Evolutionary conservation across 768 basidiomycete genomes (phyloP), one percentile per base, ranked within the genome.

Genomic region (Cubamyces lactineus): DNA sequence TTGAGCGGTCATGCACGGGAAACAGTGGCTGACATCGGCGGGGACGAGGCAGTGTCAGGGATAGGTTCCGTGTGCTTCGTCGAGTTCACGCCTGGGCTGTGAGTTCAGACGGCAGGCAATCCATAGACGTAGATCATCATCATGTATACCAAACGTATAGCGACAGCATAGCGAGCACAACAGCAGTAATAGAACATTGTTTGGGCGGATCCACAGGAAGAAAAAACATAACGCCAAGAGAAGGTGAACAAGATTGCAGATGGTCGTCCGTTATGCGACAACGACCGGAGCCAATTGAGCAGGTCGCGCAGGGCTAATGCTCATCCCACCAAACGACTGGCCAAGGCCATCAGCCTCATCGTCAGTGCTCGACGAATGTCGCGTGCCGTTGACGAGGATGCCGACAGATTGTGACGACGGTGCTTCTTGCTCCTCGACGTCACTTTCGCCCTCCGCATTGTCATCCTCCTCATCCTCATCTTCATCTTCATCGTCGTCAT

Each of bases 291-390:
- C 19, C n/a, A 59, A 21, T 28, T 49, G 53, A 11, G 24, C 47
- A 17, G 57, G 63, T 6, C 57, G 78, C 30, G 72, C 73, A 12
- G 92, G 92, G 66, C 92, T 93, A 65, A 94, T 94, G 67, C 89
- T 93, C 91, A 94, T 92, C 34, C 84, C 86, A 9, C 83, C 88
- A 64, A 94, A 83, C 3, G 88, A 90, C 64, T 78, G 78, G 8
- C 86, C 88, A 6, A 93, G 78, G 3, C 79, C 83, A 26, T 78
- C 78, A n/a, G 83, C 79, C 54, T 81, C 80, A 11, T 72, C 72
- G 16, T 67, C 69, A 12, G 61, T 65, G 1, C 64, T 52, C 39
- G 63, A 43, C 26, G 67, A 56, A 1, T 57, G 19, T 34, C 65
- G 61, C 28, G 71, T 65, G 63, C 72, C 74, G 34, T 57, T 57